Evolutionary conservation across 257 asterid species (phyloP).

Genomic region (Pogostemon cablin): DNA sequence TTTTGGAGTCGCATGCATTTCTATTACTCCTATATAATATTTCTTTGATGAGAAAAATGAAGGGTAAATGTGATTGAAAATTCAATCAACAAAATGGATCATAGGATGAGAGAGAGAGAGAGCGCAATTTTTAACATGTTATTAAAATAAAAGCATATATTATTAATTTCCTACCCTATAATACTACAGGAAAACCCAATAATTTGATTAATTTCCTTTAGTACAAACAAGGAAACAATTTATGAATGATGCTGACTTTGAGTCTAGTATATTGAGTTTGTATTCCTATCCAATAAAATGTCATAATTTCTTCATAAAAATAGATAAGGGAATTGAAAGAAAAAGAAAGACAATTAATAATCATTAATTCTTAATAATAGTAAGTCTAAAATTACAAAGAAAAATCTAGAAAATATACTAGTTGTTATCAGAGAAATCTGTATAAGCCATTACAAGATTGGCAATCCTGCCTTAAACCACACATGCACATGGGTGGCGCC

Average conservation of each 20-base stretch:
- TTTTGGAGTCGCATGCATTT: too few relatives aligned
- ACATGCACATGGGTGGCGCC: constrained; percentile 50
- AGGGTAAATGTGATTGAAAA: too few relatives aligned
- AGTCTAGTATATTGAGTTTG: not conserved
- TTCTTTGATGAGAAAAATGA: too few relatives aligned
- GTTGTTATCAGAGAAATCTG: constrained; percentile 41
- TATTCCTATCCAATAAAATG: not conserved
- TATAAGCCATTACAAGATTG: constrained; percentile 42
- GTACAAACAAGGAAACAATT: not conserved
- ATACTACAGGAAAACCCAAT: too few relatives aligned
- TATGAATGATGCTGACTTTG: not conserved
- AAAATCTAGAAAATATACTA: constrained; percentile 10
- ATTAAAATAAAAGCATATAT: too few relatives aligned
- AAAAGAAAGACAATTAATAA: constrained; percentile 2
- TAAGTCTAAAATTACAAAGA: constrained; percentile 24
- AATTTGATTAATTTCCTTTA: too few relatives aligned
- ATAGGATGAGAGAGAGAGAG: too few relatives aligned
- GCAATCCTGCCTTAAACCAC: constrained; percentile 58
- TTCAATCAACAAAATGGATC: too few relatives aligned
- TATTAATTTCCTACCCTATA: too few relatives aligned
- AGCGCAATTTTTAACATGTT: too few relatives aligned
- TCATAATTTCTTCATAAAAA: not conserved
- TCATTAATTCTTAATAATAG: constrained; percentile 14
- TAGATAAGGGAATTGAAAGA: not conserved
- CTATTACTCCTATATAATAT: too few relatives aligned